phyloP scores from a whole-genome alignment of 441 rosid species.

The Bocquillonia castaneifolia region DNA sequence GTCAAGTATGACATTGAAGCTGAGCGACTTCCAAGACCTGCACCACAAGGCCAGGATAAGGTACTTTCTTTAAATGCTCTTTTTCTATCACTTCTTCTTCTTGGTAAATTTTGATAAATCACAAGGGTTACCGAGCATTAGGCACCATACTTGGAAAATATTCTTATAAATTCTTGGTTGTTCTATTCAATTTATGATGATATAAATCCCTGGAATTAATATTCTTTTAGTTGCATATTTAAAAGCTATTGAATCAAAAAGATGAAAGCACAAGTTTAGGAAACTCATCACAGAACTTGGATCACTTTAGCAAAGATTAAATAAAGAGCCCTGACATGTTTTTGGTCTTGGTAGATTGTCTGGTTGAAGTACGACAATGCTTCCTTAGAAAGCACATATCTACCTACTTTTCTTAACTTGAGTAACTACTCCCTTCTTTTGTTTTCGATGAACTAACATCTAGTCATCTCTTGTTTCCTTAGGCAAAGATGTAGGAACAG shows the following conservation, averaged over 20 bases:
- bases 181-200: not conserved
- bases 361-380: not conserved
- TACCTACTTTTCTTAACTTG: not conserved
- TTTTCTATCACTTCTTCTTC: slow-evolving; percentile 9
- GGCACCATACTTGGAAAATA: not conserved
- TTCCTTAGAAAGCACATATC: not conserved
- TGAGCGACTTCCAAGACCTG: slow-evolving; percentile 76
- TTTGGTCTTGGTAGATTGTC: not conserved
- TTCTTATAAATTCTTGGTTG: not conserved
- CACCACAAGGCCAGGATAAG: slow-evolving; percentile 70
- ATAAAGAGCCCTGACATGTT: not conserved
- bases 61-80: slow-evolving; percentile 28
- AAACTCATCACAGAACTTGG: not conserved
- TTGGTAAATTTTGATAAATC: not conserved
- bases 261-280: not conserved
- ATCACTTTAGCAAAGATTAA: not conserved
- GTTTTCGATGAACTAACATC: too few relatives aligned
- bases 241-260: not conserved
- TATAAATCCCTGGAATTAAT: not conserved
- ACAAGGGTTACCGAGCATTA: slow-evolving; percentile 3
- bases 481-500: too few relatives aligned
- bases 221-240: not conserved
- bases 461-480: not conserved
- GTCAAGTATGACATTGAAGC: slow-evolving; percentile 90
- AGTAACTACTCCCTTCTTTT: not conserved